Evolutionary conservation across 1,139 yeast genomes (phyloP), one percentile per base, ranked within the genome.

Genomic region (Candida mesenterica): DNA sequence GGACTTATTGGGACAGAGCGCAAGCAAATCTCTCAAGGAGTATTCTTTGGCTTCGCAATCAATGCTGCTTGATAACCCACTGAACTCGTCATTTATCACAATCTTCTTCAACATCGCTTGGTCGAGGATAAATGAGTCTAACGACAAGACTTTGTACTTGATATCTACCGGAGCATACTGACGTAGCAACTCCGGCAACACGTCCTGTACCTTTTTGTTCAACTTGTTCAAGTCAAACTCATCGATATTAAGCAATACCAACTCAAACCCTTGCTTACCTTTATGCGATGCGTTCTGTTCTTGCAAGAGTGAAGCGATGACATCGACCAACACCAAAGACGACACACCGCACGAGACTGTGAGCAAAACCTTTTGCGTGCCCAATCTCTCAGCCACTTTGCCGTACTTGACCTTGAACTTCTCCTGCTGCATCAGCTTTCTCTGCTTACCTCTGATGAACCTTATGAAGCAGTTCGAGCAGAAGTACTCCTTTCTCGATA

Each of bases 371-470:
- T 60, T 68, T 15, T 76, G 74, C 1, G 49, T 33, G 2, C 67
- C 64, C 30, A 50, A 37, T 14, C 45, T 48, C 25, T 59, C 65
- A 3, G 53, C 57, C 10, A 52, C 51, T 5, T 48, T 48, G 3
- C 72, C 72, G 43, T 76, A 86, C 49, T 79, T 75, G 19, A 83
- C 89, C 51, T 85, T 84, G 60, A 75, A 87, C 37, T 69, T 75
- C 18, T 84, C 90, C 45, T 72, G 74, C 27, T 64, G 66, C 87
- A 90, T 79, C 52, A 74, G 83, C 52, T 82, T 84, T 43, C 96
- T 69, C 57, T 86, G 90, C 54, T 88, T 89, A 18, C 88, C 82
- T 42, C 84, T 71, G 24, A 89, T 68, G 49, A 87, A 89, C 41
- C 81, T 67, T 19, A 75, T 55, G 48, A 87, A 89, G 56, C 97